Evolutionary conservation across 805 yeast species (phyloP).

Genomic region (Hanseniaspora lindneri): DNA sequence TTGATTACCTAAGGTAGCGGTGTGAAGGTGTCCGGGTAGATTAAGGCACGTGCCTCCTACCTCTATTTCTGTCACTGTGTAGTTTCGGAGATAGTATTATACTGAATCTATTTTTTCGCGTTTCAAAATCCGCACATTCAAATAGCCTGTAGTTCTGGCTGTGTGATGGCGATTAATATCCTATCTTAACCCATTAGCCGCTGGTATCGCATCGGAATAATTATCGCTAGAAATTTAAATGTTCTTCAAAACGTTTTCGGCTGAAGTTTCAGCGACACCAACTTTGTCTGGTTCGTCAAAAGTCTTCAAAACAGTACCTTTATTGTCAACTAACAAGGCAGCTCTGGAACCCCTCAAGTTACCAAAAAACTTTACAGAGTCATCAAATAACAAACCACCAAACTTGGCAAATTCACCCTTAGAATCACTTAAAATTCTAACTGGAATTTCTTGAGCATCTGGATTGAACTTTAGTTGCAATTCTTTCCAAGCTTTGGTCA

Average conservation of each 20-base stretch:
- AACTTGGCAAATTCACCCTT: conserved; percentile 55
- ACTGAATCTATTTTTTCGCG: too few species aligned
- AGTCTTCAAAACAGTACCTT: conserved; percentile 50
- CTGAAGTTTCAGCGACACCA: conserved; percentile 43
- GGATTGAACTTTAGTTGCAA: conserved; percentile 26
- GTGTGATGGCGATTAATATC: too few species aligned
- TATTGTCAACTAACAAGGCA: conserved; percentile 59
- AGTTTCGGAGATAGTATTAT: too few species aligned
- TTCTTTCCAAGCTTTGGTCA: conserved; percentile 64
- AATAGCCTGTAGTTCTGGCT: too few species aligned
- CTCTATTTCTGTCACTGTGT: too few species aligned
- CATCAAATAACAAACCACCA: conserved; percentile 56
- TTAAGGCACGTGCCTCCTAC: too few species aligned
- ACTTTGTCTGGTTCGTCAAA: conserved; percentile 76
- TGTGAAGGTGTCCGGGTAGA: too few species aligned
- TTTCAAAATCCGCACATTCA: too few species aligned
- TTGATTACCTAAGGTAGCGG: too few species aligned
- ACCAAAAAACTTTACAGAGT: conserved; percentile 63
- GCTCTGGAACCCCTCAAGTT: conserved; percentile 62
- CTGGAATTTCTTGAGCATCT: conserved; percentile 20
- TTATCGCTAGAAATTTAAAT: conserved; percentile 17
- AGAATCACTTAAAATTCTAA: conserved; percentile 69
- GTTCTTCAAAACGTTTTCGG: conserved; percentile 30
- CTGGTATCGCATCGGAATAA: too few species aligned
- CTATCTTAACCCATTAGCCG: too few species aligned